Percentiles rank a stretch among this genome's conserved stretches.
Conservation (phyloP, 1,284 basidiomycete genomes). For the Apiotrichum montevideense region DNA sequence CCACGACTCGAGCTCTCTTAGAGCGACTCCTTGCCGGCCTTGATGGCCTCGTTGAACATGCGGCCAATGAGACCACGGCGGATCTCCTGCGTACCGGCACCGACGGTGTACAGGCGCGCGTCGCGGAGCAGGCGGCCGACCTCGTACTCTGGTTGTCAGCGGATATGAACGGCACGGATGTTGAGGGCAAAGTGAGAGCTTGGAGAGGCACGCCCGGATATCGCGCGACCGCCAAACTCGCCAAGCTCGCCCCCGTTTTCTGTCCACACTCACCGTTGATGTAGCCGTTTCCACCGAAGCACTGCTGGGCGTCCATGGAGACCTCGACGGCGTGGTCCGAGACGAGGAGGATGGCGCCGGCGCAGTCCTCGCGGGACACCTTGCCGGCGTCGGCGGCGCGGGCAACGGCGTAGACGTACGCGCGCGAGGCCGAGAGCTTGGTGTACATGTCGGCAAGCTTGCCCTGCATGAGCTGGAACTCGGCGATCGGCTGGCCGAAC, state of each 20-base stretch:
- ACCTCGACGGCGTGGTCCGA: slow-evolving; percentile 86
- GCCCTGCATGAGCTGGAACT: slow-evolving; percentile 95
- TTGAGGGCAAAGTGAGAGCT: no score
- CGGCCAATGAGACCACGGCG: slow-evolving; percentile 82
- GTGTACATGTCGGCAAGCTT: slow-evolving; percentile 83
- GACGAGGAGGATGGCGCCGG: slow-evolving; percentile 83
- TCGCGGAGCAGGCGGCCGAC: slow-evolving; percentile 79
- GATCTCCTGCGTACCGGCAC: slow-evolving; percentile 87
- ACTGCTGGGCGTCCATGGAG: slow-evolving; percentile 84
- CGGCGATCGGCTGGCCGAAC: slow-evolving; percentile 78
- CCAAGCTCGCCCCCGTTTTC: no score
- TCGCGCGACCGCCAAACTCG: no score
- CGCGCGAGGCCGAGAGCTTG: slow-evolving; percentile 75
- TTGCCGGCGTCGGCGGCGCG: slow-evolving; percentile 76
- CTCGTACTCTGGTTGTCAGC: slow-evolving; percentile 63
- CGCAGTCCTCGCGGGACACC: slow-evolving; percentile 83
- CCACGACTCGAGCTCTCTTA: neutral
- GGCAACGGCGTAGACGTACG: slow-evolving; percentile 90
- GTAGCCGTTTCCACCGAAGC: slow-evolving; percentile 85
- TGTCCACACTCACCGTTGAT: slow-evolving; percentile 63
- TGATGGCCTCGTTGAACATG: slow-evolving; percentile 66
- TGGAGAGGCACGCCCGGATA: no score
- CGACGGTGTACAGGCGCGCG: slow-evolving; percentile 78
- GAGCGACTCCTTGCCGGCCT: slow-evolving; percentile 19
- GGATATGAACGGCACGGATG: no score